phyloP scores from a whole-genome alignment of 495 filamentous ascomycete species.

The Lichina pygmaea region DNA sequence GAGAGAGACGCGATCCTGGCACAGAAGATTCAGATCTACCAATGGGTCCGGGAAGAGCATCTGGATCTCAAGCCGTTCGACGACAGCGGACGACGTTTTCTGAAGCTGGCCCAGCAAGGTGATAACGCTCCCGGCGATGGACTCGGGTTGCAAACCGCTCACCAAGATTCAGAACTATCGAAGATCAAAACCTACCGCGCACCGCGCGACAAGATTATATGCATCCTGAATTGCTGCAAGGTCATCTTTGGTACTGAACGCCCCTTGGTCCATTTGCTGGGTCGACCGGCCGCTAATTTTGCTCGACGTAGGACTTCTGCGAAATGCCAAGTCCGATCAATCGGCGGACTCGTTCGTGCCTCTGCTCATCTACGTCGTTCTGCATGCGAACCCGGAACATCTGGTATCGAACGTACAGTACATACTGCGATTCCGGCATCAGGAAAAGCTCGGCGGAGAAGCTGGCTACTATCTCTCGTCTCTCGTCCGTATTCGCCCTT shows the following conservation, averaged over 20 bases:
- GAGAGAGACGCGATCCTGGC: constrained; percentile 84
- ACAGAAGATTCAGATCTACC: constrained; percentile 89
- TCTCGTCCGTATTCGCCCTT: constrained; percentile 27
- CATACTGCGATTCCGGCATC: constrained; percentile 85
- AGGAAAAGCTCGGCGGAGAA: constrained; percentile 88
- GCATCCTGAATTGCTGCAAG: constrained; percentile 95
- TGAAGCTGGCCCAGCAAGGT: constrained; percentile 75
- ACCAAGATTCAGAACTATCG: constrained; percentile 34
- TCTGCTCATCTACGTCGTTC: constrained; percentile 80
- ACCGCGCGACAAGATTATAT: constrained; percentile 93
- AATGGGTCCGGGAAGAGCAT: constrained; percentile 84
- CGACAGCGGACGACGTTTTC: constrained; percentile 61
- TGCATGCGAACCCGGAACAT: constrained; percentile 83
- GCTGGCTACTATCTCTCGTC: constrained; percentile 96
- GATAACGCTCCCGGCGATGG: constrained; percentile 4
- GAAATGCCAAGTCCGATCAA: constrained; percentile 74
- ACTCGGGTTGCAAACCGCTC: constrained; percentile 8
- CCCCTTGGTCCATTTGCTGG: background rate
- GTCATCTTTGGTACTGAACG: constrained; percentile 69
- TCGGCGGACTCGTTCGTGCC: constrained; percentile 94
- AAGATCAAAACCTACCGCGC: constrained; percentile 94
- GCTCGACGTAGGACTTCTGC: constrained; percentile 37
- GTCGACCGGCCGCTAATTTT: background rate
- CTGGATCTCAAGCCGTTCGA: constrained; percentile 77
- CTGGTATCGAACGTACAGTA: constrained; percentile 96